Evolutionary conservation across 768 basidiomycete genomes (phyloP).

Genomic region (Fomitopsis pulvina): DNA sequence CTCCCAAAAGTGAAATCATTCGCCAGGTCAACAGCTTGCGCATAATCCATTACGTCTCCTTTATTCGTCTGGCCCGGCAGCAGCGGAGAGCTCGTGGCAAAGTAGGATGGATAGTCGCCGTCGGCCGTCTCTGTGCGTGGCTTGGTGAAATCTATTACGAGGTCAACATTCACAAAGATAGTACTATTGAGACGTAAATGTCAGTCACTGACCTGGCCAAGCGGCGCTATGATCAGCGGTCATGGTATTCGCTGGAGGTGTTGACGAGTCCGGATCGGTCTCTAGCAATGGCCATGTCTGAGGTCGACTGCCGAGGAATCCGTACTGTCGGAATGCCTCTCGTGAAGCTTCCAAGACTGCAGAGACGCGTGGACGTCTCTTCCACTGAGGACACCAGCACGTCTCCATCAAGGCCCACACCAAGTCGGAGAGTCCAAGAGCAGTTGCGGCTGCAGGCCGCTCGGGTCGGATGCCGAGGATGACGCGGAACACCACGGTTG

Average conservation of each 20-base stretch:
- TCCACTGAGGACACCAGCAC: conserved; percentile 3
- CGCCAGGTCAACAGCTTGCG: neutral
- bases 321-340: neutral
- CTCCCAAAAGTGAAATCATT: too few species aligned
- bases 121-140: neutral
- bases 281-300: neutral
- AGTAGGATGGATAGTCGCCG: neutral
- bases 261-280: neutral
- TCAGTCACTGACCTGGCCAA: neutral
- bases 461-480: neutral
- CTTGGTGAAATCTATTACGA: neutral
- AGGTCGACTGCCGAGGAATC: neutral
- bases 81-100: neutral
- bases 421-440: neutral
- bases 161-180: neutral
- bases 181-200: neutral
- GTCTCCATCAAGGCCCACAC: conserved; percentile 6
- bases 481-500: conserved; percentile 2
- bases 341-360: neutral
- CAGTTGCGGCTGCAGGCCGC: neutral
- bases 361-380: neutral
- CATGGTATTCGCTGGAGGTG: neutral
- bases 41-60: neutral
- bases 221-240: neutral
- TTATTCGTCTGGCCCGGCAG: neutral